These are phyloP conservation scores for Aspergillus sp. DNA, from an alignment of 2,329 filamentous ascomycete genomes.

Conservation along the genomic window DNA sequence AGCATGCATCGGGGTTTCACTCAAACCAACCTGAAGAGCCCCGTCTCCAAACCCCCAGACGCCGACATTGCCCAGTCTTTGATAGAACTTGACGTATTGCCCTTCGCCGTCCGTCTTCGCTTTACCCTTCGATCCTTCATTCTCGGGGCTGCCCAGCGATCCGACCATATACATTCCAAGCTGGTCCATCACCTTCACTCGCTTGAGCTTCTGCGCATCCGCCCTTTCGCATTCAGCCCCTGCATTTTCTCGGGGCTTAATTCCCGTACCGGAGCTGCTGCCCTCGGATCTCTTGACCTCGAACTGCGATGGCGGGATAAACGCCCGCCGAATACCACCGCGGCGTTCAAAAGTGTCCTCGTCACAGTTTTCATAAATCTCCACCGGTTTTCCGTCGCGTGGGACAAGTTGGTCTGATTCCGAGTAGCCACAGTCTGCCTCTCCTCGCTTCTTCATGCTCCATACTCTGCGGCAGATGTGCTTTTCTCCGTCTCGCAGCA, in stretches of 20 bases:
- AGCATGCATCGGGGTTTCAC: not conserved
- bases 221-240: slow-evolving; percentile 26
- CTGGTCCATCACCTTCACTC: slow-evolving; percentile 40
- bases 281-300: slow-evolving; percentile 23
- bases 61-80: slow-evolving; percentile 44
- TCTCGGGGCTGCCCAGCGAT: slow-evolving; percentile 33
- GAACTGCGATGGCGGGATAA: slow-evolving; percentile 33
- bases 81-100: slow-evolving; percentile 42
- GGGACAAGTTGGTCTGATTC: slow-evolving; percentile 38
- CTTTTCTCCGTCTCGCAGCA: slow-evolving; percentile 37
- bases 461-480: slow-evolving; percentile 39
- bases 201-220: slow-evolving; percentile 40
- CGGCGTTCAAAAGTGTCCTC: slow-evolving; percentile 22
- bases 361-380: slow-evolving; percentile 40
- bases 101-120: slow-evolving; percentile 16
- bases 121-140: slow-evolving; percentile 25
- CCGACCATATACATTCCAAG: slow-evolving; percentile 46
- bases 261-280: slow-evolving; percentile 14
- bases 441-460: slow-evolving; percentile 23
- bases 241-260: slow-evolving; percentile 25
- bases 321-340: slow-evolving; percentile 30
- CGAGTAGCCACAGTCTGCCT: slow-evolving; percentile 23
- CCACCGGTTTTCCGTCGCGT: slow-evolving; percentile 31
- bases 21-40: slow-evolving; percentile 32
- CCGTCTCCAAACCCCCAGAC: slow-evolving; percentile 44